Percentiles rank a stretch among this genome's conserved stretches.
Evolutionary conservation across 1,284 basidiomycete genomes (phyloP).

Genomic region (Puccinia sorghi): DNA sequence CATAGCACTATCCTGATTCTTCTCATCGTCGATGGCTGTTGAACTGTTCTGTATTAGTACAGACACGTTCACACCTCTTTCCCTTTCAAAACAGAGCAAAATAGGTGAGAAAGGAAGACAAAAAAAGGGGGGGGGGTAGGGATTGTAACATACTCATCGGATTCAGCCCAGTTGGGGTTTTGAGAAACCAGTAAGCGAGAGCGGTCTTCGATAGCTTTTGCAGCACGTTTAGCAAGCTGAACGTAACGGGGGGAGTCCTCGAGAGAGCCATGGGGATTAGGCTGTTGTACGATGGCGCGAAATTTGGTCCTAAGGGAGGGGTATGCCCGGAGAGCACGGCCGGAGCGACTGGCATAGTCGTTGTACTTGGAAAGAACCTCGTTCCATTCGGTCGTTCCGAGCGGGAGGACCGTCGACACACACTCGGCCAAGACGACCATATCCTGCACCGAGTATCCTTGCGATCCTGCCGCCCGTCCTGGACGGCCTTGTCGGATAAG

Average conservation of each 20-base stretch:
- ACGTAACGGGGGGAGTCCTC: constrained; percentile 9
- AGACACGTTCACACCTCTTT: background rate
- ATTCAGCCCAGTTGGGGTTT: constrained; percentile 17
- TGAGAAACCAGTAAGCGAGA: constrained; percentile 1
- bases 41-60: background rate
- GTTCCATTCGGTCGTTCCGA: constrained; percentile 16
- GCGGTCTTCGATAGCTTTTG: constrained; percentile 2
- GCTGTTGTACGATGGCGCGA: background rate
- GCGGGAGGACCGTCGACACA: constrained; percentile 12
- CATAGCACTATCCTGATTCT: too few species aligned
- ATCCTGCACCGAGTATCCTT: constrained; percentile 5
- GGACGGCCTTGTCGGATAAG: background rate
- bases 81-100: background rate
- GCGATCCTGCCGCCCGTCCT: constrained; percentile 6
- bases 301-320: constrained; percentile 8
- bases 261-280: background rate
- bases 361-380: background rate
- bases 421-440: background rate
- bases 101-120: background rate
- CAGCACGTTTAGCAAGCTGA: background rate
- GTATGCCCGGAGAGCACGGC: background rate
- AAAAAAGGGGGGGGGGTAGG: background rate
- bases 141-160: constrained; percentile 12
- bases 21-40: constrained; percentile 8
- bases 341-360: background rate